Conservation (phyloP, 1,139 yeast genomes). For the Kazachstania sp. region DNA sequence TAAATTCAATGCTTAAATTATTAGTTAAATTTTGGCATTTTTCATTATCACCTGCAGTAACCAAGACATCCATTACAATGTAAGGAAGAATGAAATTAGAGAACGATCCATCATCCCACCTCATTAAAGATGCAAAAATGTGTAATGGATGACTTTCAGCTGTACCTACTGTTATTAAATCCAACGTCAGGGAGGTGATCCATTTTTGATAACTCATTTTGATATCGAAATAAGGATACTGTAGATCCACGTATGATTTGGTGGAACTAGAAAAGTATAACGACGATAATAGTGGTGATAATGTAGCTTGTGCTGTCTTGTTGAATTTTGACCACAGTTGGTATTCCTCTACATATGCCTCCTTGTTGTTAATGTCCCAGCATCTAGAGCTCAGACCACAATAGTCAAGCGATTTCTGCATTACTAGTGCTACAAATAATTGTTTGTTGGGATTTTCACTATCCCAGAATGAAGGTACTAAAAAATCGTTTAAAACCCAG, state of each 20-base stretch:
- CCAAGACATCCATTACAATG: conserved; percentile 58
- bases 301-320: conserved; percentile 62
- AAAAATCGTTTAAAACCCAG: conserved; percentile 54
- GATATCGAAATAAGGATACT: conserved; percentile 45
- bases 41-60: conserved; percentile 32
- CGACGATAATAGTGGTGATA: conserved; percentile 69
- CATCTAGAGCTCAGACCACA: conserved; percentile 43
- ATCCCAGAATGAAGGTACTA: conserved; percentile 81
- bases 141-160: conserved; percentile 46
- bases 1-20: conserved; percentile 50
- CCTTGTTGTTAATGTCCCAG: conserved; percentile 31
- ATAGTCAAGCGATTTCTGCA: conserved; percentile 74
- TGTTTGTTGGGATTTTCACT: conserved; percentile 84
- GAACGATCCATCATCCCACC: conserved; percentile 62
- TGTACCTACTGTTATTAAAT: conserved; percentile 43
- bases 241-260: conserved; percentile 26
- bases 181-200: conserved; percentile 63
- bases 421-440: conserved; percentile 74
- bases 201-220: conserved; percentile 46
- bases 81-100: conserved; percentile 75
- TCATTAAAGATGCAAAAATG: conserved; percentile 58
- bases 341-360: conserved; percentile 31
- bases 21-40: conserved; percentile 39
- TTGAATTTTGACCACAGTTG: conserved; percentile 56
- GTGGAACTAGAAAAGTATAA: conserved; percentile 22